Evolutionary conservation across 2,329 filamentous ascomycete genomes (phyloP).

Genomic region (Catunica adiposa): DNA sequence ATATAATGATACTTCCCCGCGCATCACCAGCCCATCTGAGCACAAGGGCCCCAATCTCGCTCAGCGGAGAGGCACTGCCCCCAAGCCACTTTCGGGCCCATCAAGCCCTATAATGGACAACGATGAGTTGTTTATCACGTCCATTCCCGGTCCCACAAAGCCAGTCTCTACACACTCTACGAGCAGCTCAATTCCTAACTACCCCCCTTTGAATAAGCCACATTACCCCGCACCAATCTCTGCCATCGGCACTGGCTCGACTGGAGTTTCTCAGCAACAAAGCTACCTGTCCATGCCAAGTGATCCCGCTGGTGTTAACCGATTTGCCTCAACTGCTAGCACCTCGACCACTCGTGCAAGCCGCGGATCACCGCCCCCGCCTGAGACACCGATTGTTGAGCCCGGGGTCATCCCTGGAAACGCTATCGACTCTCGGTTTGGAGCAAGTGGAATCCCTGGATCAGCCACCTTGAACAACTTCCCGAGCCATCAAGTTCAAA

Average conservation of each 20-base stretch:
- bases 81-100: conserved; percentile 70
- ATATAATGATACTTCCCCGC: conserved; percentile 35
- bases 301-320: conserved; percentile 35
- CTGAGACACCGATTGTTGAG: conserved; percentile 73
- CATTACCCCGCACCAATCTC: conserved; percentile 43
- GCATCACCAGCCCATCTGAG: conserved; percentile 38
- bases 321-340: conserved; percentile 68
- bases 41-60: conserved; percentile 50
- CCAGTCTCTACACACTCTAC: conserved; percentile 16
- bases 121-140: conserved; percentile 63
- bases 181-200: background rate
- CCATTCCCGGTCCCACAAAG: conserved; percentile 29
- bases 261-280: conserved; percentile 7
- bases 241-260: background rate
- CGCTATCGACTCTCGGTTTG: conserved; percentile 82
- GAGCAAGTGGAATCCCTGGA: conserved; percentile 77
- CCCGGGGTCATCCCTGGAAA: conserved; percentile 54
- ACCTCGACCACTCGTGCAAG: conserved; percentile 85
- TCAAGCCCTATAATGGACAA: conserved; percentile 60
- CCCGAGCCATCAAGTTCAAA: conserved; percentile 32
- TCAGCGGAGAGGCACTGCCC: conserved; percentile 65
- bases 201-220: conserved; percentile 32
- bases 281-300: conserved; percentile 24
- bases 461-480: conserved; percentile 66
- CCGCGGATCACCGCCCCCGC: conserved; percentile 82